Conservation (phyloP, 2,329 filamentous ascomycete species). For the Fusarium tupiense region DNA sequence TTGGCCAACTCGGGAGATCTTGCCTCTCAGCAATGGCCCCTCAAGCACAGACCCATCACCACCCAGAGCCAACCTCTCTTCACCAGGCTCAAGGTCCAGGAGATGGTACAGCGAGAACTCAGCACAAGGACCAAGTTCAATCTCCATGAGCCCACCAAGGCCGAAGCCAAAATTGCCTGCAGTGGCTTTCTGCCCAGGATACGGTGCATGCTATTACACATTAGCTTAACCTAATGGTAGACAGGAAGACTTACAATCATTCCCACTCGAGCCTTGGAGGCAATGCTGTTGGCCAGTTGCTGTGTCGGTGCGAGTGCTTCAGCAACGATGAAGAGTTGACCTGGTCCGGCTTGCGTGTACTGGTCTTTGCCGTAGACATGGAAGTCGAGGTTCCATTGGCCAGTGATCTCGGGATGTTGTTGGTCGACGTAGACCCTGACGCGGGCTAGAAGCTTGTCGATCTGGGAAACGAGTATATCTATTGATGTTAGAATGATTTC, state of each 20-base stretch:
- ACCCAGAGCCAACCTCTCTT: constrained; percentile 28
- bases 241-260: constrained; percentile 36
- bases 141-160: constrained; percentile 43
- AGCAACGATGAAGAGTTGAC: constrained; percentile 55
- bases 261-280: constrained; percentile 42
- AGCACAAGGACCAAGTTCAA: constrained; percentile 49
- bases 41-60: background rate
- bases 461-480: constrained; percentile 34
- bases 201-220: constrained; percentile 52
- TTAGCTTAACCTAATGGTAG: accelerated
- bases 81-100: constrained; percentile 50
- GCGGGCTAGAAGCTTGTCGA: constrained; percentile 19
- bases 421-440: constrained; percentile 31
- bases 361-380: constrained; percentile 55
- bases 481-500: accelerated
- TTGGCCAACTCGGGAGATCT: constrained; percentile 1
- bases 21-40: background rate
- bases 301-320: constrained; percentile 59
- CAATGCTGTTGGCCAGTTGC: constrained; percentile 52
- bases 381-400: constrained; percentile 46
- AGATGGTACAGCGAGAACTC: constrained; percentile 62
- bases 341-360: background rate
- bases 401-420: constrained; percentile 29
- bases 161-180: constrained; percentile 59
- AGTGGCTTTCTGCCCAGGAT: constrained; percentile 62